Evolutionary conservation across 805 yeast genomes (phyloP).

Genomic region (Cephaloascus fragrans): DNA sequence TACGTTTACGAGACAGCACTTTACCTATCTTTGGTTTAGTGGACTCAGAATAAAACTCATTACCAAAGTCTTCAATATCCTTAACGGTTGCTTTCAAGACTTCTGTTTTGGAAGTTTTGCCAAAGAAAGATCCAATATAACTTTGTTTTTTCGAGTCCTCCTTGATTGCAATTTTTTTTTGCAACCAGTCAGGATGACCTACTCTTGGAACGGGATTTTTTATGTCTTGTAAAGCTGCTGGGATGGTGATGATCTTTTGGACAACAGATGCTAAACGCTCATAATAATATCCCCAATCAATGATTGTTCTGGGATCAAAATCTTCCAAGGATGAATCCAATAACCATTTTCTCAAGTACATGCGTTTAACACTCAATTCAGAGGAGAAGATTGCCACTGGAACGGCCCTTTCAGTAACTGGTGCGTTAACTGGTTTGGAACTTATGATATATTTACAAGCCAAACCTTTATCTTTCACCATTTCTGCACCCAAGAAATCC

Average conservation of each 20-base stretch:
- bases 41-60: constrained; percentile 12
- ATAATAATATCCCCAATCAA: constrained; percentile 90
- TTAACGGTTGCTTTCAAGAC: constrained; percentile 29
- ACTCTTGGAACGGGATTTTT: constrained; percentile 92
- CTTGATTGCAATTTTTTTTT: constrained; percentile 45
- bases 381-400: constrained; percentile 95
- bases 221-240: constrained; percentile 89
- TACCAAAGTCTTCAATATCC: constrained; percentile 73
- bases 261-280: constrained; percentile 89
- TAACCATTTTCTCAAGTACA: constrained; percentile 79
- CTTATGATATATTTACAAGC: constrained; percentile 93
- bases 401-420: constrained; percentile 92
- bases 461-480: constrained; percentile 93
- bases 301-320: constrained; percentile 79
- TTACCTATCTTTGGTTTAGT: constrained; percentile 28
- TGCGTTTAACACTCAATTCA: constrained; percentile 57
- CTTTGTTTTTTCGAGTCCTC: constrained; percentile 69
- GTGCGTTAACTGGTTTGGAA: constrained; percentile 70
- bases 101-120: constrained; percentile 28
- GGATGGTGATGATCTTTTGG: constrained; percentile 91
- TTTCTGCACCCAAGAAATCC: constrained; percentile 89
- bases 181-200: constrained; percentile 89
- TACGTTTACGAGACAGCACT: constrained; percentile 39
- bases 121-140: constrained; percentile 49
- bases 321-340: constrained; percentile 65